Conservation (phyloP, 305 asterid species). For the Fraxinus paxiana region DNA sequence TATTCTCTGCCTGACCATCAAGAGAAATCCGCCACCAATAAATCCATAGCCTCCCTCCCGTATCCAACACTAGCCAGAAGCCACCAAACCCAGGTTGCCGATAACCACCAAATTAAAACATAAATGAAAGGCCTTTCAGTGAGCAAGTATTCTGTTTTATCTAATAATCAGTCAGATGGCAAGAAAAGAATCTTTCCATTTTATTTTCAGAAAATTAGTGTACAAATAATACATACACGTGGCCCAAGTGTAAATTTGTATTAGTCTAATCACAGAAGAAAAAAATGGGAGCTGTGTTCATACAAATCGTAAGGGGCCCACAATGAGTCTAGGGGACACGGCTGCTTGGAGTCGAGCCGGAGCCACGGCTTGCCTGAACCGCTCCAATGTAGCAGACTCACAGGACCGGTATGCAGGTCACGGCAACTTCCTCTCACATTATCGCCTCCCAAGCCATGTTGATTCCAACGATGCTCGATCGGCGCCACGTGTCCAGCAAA, state of each 20-base stretch:
- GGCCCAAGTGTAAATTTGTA: neutral
- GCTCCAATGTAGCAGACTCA: slow-evolving; percentile 36
- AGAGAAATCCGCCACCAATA: neutral
- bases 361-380: slow-evolving; percentile 39
- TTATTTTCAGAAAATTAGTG: neutral
- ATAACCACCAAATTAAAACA: neutral
- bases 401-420: slow-evolving; percentile 31
- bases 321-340: slow-evolving; percentile 27
- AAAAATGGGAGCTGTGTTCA: neutral
- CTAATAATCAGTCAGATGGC: neutral
- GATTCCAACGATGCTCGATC: slow-evolving; percentile 33
- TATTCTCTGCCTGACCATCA: neutral
- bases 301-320: slow-evolving; percentile 36
- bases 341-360: slow-evolving; percentile 22
- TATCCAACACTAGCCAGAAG: neutral
- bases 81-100: neutral
- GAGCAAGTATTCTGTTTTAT: neutral
- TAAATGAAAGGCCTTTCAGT: neutral
- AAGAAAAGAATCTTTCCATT: neutral
- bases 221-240: neutral
- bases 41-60: neutral
- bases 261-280: neutral
- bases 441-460: slow-evolving; percentile 38
- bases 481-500: slow-evolving; percentile 33
- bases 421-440: slow-evolving; percentile 35